Percentiles rank a stretch among this genome's conserved stretches.
phyloP scores from a whole-genome alignment of 2,329 filamentous ascomycete species.

The Paraconiothyrium brasiliense region DNA sequence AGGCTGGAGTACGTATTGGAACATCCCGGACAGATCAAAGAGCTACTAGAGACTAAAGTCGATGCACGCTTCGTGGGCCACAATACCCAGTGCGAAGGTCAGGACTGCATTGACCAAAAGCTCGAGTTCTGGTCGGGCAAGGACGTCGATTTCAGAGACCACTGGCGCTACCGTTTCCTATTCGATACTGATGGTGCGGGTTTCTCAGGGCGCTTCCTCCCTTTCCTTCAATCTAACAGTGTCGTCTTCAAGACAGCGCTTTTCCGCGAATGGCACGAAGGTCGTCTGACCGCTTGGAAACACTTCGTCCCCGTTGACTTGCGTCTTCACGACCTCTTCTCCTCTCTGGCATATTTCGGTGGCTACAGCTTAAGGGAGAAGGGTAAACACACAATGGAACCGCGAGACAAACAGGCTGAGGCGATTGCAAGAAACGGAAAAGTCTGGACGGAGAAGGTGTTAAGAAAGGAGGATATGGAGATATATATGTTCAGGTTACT shows the following conservation, averaged over 20 bases:
- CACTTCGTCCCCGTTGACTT: conserved; percentile 83
- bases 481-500: conserved; percentile 81
- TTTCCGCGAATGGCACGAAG: conserved; percentile 82
- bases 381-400: conserved; percentile 39
- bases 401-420: conserved; percentile 38
- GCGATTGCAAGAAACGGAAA: conserved; percentile 44
- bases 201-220: conserved; percentile 72
- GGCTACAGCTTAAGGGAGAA: conserved; percentile 38
- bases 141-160: conserved; percentile 62
- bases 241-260: conserved; percentile 76
- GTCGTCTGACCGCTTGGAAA: conserved; percentile 76
- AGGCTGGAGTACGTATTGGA: conserved; percentile 67
- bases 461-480: conserved; percentile 70
- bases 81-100: conserved; percentile 64
- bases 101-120: conserved; percentile 63
- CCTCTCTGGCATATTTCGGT: conserved; percentile 76
- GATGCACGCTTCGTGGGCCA: conserved; percentile 69
- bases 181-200: conserved; percentile 75
- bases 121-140: conserved; percentile 61
- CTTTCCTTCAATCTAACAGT: conserved; percentile 71
- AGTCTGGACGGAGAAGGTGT: conserved; percentile 46
- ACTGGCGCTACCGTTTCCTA: conserved; percentile 74
- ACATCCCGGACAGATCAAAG: conserved; percentile 63
- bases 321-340: conserved; percentile 77
- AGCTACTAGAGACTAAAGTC: conserved; percentile 57